Base-by-base conservation (phyloP, 1,284 basidiomycete species). In the Ustilago loliicola region DNA sequence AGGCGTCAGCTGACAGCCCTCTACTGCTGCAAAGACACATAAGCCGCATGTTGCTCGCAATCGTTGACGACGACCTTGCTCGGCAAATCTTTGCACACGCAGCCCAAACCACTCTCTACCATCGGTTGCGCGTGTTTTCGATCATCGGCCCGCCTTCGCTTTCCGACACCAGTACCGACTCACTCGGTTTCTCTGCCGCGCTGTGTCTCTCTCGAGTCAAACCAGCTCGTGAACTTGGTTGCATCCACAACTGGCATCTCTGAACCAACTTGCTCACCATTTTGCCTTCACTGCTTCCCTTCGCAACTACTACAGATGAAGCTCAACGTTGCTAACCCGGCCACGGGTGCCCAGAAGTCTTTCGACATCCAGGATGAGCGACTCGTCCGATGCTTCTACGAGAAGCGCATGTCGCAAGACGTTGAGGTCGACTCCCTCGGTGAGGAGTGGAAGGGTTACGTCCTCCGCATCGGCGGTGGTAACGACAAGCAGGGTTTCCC, bases 361-460 rank as follows among this genome's bases (percentile, higher is more conserved):
- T 89, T 97, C 90, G 94, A 96, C 88, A 88, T 96, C 88, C 94
- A 98, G 86, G 94, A 97, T 88, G 95, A 97, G 89, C 92, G 91
- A 87, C 91, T 91, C 89, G 93, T 89, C 89, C 94, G 95, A 88
- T 87, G 94, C 90, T 96, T 98, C 90, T 95, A 93, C 89, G 95
- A 97, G 88, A 96, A 95, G 91, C 93, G 93, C 89, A 96, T 98
- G 90, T 87, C 94, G 50, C 94, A 98, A 88, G 96, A 98, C 89
- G 94, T 98, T 85, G 91, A 93, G 70, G 93, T 91, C 80, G 95
- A 97, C 90, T 88, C 92, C 63, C 89, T 98, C 85, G 95, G 96
- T 85, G 94, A 97, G 87, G 96, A 98, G 89, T 98, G 92, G 91
- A 95, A 94, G 88, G 96, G 96, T 74, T 98, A 98, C 90, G 89